Conservation (phyloP, 108 stramenopile genomes). For the Skeletonema marinoi region DNA sequence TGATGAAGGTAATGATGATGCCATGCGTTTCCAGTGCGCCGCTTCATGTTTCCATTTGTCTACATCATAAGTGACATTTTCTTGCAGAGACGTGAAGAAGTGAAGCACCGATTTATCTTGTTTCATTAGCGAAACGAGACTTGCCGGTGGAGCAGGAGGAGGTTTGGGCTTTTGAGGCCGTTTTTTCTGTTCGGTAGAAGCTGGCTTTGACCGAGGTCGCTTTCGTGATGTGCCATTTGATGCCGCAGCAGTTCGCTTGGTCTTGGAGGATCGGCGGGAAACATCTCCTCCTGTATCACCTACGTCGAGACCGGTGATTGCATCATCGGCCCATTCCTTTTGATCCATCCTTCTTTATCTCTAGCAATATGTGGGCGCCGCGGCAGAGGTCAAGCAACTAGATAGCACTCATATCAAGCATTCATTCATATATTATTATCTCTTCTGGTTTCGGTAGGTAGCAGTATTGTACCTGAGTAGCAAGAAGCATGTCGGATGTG, state of each 20-base stretch:
- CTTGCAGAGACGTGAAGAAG: conserved; percentile 71
- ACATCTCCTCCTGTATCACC: not conserved
- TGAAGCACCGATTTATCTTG: conserved; percentile 53
- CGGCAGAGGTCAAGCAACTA: too few relatives aligned
- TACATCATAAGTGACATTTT: conserved; percentile 72
- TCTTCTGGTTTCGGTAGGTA: too few relatives aligned
- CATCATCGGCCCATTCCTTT: conserved; percentile 1
- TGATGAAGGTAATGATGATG: not conserved
- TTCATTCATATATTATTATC: too few relatives aligned
- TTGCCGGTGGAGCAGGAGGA: conserved; percentile 55
- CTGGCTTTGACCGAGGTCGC: conserved; percentile 2
- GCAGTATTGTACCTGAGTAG: too few relatives aligned
- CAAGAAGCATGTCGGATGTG: too few relatives aligned
- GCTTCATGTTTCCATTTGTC: conserved; percentile 71
- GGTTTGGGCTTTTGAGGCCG: conserved; percentile 24
- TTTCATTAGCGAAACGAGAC: conserved; percentile 60
- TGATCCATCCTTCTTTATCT: not conserved
- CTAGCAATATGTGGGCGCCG: too few relatives aligned
- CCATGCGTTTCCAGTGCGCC: conserved; percentile 24
- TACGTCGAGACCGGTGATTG: conserved; percentile 31
- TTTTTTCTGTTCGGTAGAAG: not conserved
- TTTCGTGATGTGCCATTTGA: not conserved
- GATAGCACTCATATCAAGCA: too few relatives aligned
- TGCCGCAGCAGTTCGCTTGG: not conserved
- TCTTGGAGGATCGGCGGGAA: not conserved